Base-by-base conservation (phyloP, 345 rosid species). In the Populus nigra region DNA sequence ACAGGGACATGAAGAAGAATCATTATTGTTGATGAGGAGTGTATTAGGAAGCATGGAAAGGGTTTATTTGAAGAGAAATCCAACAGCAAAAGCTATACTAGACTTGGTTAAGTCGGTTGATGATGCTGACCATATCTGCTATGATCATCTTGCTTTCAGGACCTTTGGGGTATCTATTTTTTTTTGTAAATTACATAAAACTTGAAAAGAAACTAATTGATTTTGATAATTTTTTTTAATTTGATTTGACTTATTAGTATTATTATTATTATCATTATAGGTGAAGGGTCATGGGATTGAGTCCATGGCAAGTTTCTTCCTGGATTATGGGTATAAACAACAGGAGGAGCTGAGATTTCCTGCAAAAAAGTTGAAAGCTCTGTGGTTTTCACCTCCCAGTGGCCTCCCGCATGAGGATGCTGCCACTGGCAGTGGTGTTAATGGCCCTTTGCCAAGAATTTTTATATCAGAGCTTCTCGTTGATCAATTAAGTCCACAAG, bases 381-480 rank as follows among this genome's bases (percentile, higher is more conserved):
- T 95, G 68, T 95, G 99, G 99, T 92, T 93, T 88, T 86, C 99
- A 8, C 99, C 98, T 75, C 99, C 98, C 50, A 33, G 68, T 47
- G 53, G 53, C 76, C 68, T 59, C 84, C 78, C 86, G 47, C 47
- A 43, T 43, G 47, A 43, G 55, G 65, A 16, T 53, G 33, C 78
- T 39, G 82, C 81, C 69, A 83, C 75, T 68, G 92, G 93, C 57
- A 83, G 84, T 61, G 91, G 97, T 35, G 86, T 87, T 55, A 67
- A 83, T 65, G 98, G 97, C 3, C 99, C 99, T 77, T 84, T 93
- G 67, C 98, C 98, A 0, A 87, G 99, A 84, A 80, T 92, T 43
- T 95, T 95, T 69, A 91, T 95, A 79, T 95, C 99, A 2, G 99
- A 95, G 87, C 96, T 95, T 71, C 94, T 95, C 73, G 93, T 95